phyloP scores from a whole-genome alignment of 495 filamentous ascomycete genomes.

The Oleoguttula mirabilis region DNA sequence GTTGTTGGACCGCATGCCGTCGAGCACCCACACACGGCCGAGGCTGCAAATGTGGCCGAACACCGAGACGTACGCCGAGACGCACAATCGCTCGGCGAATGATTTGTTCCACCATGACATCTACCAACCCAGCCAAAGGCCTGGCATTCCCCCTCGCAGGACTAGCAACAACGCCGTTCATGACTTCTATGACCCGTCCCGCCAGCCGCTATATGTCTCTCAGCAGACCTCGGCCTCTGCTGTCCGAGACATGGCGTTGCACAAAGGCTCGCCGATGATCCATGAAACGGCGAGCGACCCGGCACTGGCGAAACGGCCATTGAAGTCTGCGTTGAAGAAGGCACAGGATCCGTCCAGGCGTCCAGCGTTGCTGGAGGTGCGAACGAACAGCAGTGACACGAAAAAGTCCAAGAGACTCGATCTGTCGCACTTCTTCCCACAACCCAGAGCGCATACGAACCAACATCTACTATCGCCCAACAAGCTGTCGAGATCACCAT shows the following conservation, averaged over 20 bases:
- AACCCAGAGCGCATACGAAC: slow-evolving; percentile 8
- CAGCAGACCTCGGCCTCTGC: slow-evolving; percentile 32
- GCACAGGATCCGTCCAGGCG: no score
- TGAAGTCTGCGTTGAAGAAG: slow-evolving; percentile 9
- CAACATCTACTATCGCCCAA: slow-evolving; percentile 21
- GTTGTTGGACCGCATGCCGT: slow-evolving; percentile 1
- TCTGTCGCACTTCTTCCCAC: slow-evolving; percentile 27
- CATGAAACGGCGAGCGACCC: slow-evolving; percentile 14
- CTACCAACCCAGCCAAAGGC: neutral
- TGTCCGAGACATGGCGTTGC: slow-evolving; percentile 26
- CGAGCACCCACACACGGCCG: neutral
- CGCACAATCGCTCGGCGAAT: neutral
- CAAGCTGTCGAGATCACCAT: slow-evolving; percentile 25
- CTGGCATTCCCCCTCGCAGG: neutral
- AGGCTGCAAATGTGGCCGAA: slow-evolving; percentile 8
- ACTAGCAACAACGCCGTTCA: slow-evolving; percentile 5
- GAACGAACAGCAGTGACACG: slow-evolving; percentile 7
- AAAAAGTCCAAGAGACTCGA: slow-evolving; percentile 27
- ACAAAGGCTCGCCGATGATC: slow-evolving; percentile 22
- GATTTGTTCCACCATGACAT: neutral
- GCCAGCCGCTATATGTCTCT: slow-evolving; percentile 24
- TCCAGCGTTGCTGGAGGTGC: no score
- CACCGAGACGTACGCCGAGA: neutral
- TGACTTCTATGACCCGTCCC: slow-evolving; percentile 27
- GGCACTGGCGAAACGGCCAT: slow-evolving; percentile 3